Evolutionary conservation across 768 basidiomycete genomes (phyloP), one percentile per base, ranked within the genome.

Genomic region (Macrolepiota albuminosa): DNA sequence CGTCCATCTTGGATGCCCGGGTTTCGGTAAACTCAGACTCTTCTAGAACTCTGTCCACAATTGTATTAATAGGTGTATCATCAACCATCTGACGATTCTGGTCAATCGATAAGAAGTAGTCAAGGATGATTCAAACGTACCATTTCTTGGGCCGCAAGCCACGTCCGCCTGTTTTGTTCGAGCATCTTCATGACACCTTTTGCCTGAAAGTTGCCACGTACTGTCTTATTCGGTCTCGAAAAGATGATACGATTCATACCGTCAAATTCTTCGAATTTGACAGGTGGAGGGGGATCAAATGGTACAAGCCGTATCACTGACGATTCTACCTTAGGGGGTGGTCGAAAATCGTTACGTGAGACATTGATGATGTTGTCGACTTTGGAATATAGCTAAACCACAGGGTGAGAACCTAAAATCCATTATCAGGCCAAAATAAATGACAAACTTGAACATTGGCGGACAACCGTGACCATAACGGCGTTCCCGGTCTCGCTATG

Each of bases 301-400:
- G 96, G 97, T 6, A 87, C 91, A 60, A 99, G 79, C 55, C 97
- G 85, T 40, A 99, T 86, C 62, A 99, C 97, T 24, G 86, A 88
- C 31, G 88, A 91, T 73, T 98, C 97, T 43, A 99, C 97, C 72
- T 91, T 83, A 0, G 97, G 97, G 21, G 97, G 89, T 0, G 97
- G 97, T 29, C 96, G 81, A 78, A 99, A 99, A 75, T 96, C 95
- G 71, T 95, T 96, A 68, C 91, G 89, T n/a, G 88, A 88, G 47
- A 99, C 96, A 67, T 95, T 91, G 85, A 98, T 94, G 61, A 98
- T 83, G 65, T 97, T 87, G 73, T 98, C 94, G 29, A 98, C 95
- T 69, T 95, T 93, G 13, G 97, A 87, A 71, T 97, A 99, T 4
- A 99, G 85, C 75, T 80, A 52, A 34, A 54, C 11, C 6, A 13